Conservation (phyloP, 2,329 filamentous ascomycete species). For the Xylariaceae sp. region DNA sequence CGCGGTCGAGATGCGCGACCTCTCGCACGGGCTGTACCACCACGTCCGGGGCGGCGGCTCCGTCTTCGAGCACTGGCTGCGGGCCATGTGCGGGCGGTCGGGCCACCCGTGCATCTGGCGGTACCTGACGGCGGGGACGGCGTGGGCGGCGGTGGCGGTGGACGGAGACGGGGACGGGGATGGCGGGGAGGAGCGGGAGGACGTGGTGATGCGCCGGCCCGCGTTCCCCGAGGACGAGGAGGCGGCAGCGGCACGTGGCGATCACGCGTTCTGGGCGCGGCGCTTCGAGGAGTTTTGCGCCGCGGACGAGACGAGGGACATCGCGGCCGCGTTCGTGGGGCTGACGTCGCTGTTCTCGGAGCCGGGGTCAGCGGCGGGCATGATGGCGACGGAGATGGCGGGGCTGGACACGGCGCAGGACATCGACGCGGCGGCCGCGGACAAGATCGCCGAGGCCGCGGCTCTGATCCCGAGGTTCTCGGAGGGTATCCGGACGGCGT, state of each 20-base stretch:
- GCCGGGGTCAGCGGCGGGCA: too few relatives aligned
- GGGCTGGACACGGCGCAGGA: too few relatives aligned
- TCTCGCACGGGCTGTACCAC: slow-evolving; percentile 1
- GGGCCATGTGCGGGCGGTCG: slow-evolving; percentile 7
- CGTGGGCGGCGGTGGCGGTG: slow-evolving; percentile 5
- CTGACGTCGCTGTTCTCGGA: slow-evolving; percentile 1
- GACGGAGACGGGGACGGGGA: not conserved
- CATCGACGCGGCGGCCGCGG: too few relatives aligned
- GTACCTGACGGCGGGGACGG: slow-evolving; percentile 3
- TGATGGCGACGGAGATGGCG: too few relatives aligned
- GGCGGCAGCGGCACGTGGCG: not conserved
- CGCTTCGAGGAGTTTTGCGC: slow-evolving; percentile 3
- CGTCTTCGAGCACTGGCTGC: slow-evolving; percentile 3
- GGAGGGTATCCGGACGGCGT: slow-evolving; percentile 5
- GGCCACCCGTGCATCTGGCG: slow-evolving; percentile 6
- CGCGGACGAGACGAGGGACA: slow-evolving; percentile 4
- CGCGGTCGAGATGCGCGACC: slow-evolving; percentile 6
- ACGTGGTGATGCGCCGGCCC: too few relatives aligned
- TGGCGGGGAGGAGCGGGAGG: too few relatives aligned
- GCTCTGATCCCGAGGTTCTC: slow-evolving; percentile 4
- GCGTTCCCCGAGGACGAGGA: too few relatives aligned
- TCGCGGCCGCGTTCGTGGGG: not conserved
- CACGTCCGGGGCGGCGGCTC: slow-evolving; percentile 4
- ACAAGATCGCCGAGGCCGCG: not conserved
- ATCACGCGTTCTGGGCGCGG: slow-evolving; percentile 4